Evolutionary conservation across 805 yeast species (phyloP), one percentile per base, ranked within the genome.

Genomic region (Kodamaea hsintzibuensis): DNA sequence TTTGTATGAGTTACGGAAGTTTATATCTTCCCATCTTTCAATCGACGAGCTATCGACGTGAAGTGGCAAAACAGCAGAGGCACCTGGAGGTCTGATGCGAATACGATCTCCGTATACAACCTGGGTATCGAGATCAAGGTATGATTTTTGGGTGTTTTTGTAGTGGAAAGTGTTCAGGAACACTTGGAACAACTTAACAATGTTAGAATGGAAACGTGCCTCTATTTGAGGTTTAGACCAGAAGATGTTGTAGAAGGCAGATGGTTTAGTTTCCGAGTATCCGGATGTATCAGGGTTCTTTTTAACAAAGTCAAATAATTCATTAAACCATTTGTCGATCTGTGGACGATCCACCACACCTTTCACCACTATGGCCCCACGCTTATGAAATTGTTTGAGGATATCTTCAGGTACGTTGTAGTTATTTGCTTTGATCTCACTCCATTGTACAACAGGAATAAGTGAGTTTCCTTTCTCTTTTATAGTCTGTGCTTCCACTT

Each of bases 21-120:
- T 67, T 12, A 52, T 57, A 59, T 78, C 80, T 57, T 77, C 80
- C 81, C 81, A 78, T 48, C 81, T 59, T 57, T 76, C 81, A 35
- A 77, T 60, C 1, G 77, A 68, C 13, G 78, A 73, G n/a, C 74
- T 66, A 55, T 77, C 81, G n/a, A 67, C 60, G 50, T 77, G 81
- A 16, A 74, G 69, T 27, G 71, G 73, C 42, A 76, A 64, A 3
- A 74, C 53, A 27, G 63, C 58, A 16, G 55, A 57, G 25, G 64
- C 68, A 5, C 80, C 80, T 0, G 80, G 77, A 9, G 62, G 61
- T 44, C 80, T 63, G 46, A 77, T 71, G 49, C 80, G 62, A 37
- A 76, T 60, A 18, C 79, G 60, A 59, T 77, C 81, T 14, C 77
- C 78, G 57, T 77, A 77, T 13, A 69, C 63, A 18, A 76, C 61